A percentile compares a stretch with the other conserved stretches of the same genome.
These are phyloP conservation scores for Penicillium corylophilum DNA, from an alignment of 2,329 filamentous ascomycete species.

Conservation along the genomic window DNA sequence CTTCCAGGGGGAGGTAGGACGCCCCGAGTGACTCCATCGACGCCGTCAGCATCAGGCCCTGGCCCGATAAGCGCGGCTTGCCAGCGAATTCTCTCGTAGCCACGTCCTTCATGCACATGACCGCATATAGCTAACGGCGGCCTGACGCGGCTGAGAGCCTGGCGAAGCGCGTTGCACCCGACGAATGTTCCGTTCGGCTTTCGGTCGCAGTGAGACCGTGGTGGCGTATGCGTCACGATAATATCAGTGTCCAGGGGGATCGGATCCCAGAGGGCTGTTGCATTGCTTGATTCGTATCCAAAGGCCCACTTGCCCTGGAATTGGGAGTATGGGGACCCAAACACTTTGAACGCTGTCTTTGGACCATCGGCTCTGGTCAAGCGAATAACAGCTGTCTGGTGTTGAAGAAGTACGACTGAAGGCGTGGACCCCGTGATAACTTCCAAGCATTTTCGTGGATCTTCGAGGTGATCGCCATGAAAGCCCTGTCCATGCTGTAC, in stretches of 20 bases:
- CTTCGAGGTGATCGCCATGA: conserved; percentile 48
- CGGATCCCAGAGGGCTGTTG: conserved; percentile 47
- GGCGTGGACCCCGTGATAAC: conserved; percentile 42
- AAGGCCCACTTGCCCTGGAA: conserved; percentile 54
- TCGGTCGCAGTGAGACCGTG: conserved; percentile 50
- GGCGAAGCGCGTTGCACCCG: conserved; percentile 52
- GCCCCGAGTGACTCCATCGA: conserved; percentile 19
- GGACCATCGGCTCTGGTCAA: conserved; percentile 48
- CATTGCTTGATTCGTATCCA: conserved; percentile 49
- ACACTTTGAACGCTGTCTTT: conserved; percentile 53
- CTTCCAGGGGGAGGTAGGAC: conserved; percentile 45
- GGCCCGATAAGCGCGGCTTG: not conserved
- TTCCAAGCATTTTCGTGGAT: conserved; percentile 45
- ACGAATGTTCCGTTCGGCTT: conserved; percentile 29
- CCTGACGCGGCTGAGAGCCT: conserved; percentile 47
- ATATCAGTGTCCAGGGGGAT: conserved; percentile 55
- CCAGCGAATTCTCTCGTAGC: conserved; percentile 55
- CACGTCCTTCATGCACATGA: conserved; percentile 59
- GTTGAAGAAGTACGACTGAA: conserved; percentile 53
- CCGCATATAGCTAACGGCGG: conserved; percentile 57
- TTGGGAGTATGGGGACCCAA: conserved; percentile 58
- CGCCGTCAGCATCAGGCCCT: not conserved
- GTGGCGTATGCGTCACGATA: conserved; percentile 58
- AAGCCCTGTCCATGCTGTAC: conserved; percentile 40
- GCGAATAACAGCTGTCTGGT: conserved; percentile 47